phyloP scores from a whole-genome alignment of 1,284 basidiomycete genomes.

The Apiotrichum montevideense region DNA sequence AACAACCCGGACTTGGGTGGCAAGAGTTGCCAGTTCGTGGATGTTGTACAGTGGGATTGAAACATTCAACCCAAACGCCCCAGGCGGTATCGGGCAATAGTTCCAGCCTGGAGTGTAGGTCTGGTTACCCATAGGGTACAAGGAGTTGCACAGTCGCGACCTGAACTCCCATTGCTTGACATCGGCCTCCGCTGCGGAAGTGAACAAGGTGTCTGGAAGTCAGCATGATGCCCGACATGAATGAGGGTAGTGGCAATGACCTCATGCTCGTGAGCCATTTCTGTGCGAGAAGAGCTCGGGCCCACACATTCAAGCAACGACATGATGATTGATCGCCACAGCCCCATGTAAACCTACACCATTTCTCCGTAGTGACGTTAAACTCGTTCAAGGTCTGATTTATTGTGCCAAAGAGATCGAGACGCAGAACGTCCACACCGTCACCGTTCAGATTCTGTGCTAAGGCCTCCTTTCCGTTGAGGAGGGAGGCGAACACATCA shows the following conservation, averaged over 20 bases:
- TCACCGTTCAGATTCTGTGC: constrained; percentile 30
- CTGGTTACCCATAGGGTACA: constrained; percentile 61
- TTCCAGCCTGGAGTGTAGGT: constrained; percentile 47
- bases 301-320: not conserved
- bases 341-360: constrained; percentile 51
- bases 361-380: constrained; percentile 56
- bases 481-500: constrained; percentile 66
- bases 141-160: constrained; percentile 64
- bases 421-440: constrained; percentile 37
- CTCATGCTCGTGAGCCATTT: no score
- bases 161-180: constrained; percentile 64
- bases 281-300: no score
- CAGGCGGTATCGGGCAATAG: constrained; percentile 68
- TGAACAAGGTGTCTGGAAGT: constrained; percentile 70
- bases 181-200: constrained; percentile 69
- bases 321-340: not conserved
- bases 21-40: constrained; percentile 73
- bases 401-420: constrained; percentile 40
- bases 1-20: constrained; percentile 76
- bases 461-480: constrained; percentile 47
- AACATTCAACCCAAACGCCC: constrained; percentile 74
- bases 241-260: no score
- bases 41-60: constrained; percentile 62
- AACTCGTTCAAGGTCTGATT: constrained; percentile 56
- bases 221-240: not conserved